phyloP scores from a whole-genome alignment of 371 early-diverging fungal genomes.

The Saksenaea oblongispora region DNA sequence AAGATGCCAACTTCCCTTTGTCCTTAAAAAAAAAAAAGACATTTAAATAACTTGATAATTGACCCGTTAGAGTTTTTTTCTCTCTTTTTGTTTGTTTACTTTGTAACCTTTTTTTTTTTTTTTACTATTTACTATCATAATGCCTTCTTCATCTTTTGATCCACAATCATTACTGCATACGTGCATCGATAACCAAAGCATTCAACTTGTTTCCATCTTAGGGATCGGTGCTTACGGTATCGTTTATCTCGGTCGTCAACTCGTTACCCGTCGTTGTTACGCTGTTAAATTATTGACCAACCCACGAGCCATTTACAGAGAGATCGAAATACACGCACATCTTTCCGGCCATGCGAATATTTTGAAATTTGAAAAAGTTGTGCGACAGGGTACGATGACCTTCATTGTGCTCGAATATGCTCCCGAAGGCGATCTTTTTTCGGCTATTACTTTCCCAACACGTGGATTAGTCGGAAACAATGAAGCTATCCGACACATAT shows the following conservation, averaged over 20 bases:
- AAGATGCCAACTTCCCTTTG: slow-evolving; percentile 1
- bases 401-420: slow-evolving; percentile 82
- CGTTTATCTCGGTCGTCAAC: slow-evolving; percentile 9
- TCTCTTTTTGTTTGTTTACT: neutral
- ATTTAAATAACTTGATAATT: neutral
- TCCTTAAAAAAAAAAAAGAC: neutral
- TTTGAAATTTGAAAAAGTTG: slow-evolving; percentile 66
- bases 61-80: neutral
- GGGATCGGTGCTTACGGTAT: slow-evolving; percentile 14
- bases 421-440: slow-evolving; percentile 79
- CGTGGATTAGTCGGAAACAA: slow-evolving; percentile 58
- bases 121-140: neutral
- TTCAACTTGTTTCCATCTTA: slow-evolving; percentile 7
- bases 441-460: slow-evolving; percentile 53
- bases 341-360: slow-evolving; percentile 70
- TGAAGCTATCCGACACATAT: slow-evolving; percentile 67
- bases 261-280: neutral
- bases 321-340: slow-evolving; percentile 61
- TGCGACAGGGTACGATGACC: slow-evolving; percentile 67
- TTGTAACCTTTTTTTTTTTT: neutral
- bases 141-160: neutral
- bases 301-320: slow-evolving; percentile 1
- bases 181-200: slow-evolving; percentile 6
- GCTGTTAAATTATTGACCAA: slow-evolving; percentile 9
- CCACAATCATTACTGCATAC: neutral